Conservation (phyloP, 352 stramenopile species). For the Thalassiosira pacifica region DNA sequence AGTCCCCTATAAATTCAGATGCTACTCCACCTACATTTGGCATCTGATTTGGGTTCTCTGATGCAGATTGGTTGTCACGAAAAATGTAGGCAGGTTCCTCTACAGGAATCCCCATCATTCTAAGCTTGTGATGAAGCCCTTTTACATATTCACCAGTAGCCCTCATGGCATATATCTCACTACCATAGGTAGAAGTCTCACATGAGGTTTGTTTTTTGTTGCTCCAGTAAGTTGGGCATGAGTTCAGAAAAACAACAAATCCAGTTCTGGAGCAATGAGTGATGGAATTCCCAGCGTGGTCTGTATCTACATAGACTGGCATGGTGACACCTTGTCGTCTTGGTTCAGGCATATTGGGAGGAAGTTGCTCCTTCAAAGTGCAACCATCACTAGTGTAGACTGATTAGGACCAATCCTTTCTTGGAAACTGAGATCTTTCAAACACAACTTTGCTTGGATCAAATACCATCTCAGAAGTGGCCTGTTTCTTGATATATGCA, state of each 20-base stretch:
- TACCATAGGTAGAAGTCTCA: constrained; percentile 36
- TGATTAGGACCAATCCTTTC: constrained; percentile 14
- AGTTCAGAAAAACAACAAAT: constrained; percentile 37
- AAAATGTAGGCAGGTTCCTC: constrained; percentile 31
- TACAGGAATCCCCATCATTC: constrained; percentile 50
- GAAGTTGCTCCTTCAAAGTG: no score
- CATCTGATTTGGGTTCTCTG: no score
- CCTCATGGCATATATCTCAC: constrained; percentile 51
- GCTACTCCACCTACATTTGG: no score
- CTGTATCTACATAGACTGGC: no score
- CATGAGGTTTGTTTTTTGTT: constrained; percentile 32
- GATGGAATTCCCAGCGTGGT: no score
- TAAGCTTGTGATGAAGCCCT: constrained; percentile 54
- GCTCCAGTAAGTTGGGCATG: constrained; percentile 24
- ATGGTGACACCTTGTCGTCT: no score
- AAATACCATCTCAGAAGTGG: constrained; percentile 50
- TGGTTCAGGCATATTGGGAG: no score
- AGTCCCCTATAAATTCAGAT: no score
- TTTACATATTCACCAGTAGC: constrained; percentile 32
- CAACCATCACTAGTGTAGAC: constrained; percentile 30
- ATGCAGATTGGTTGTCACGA: constrained; percentile 24
- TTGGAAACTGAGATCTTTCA: background rate
- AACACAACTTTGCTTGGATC: constrained; percentile 29
- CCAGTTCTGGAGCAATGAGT: no score
- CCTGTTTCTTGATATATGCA: constrained; percentile 59